Evolutionary conservation across 2,329 filamentous ascomycete genomes (phyloP), one percentile per base, ranked within the genome.

Genomic region (Fusarium sp.): DNA sequence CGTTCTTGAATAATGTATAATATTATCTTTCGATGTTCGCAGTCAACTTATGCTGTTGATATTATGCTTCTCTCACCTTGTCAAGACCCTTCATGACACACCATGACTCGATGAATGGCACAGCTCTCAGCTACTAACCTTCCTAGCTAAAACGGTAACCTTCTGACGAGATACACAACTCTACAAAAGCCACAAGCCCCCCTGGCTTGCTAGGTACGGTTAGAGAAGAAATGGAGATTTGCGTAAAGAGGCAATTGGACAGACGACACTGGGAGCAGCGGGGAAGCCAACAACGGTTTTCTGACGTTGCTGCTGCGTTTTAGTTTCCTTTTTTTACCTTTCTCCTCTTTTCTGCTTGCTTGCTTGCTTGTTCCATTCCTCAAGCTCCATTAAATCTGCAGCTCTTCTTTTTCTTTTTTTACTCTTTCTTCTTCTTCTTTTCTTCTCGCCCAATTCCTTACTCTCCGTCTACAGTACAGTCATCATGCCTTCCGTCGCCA

Each of bases 241-340:
- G 35, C 12, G 39, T 58, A 42, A 43, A 63, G 62, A 66, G 59
- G 48, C 52, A 65, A 65, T 65, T 65, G 48, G 49, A 47, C 53
- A 62, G 48, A 39, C 32, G 44, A 46, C 44, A 43, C 10, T 42
- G 19, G 34, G 46, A 45, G 54, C 54, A 59, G 62, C 48, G 58
- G 62, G 62, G 62, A 63, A 65, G 35, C 53, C 26, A 7, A 34
- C 19, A 34, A 34, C 31, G 26, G 46, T 51, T 47, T 65, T 62
- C 56, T 60, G 52, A 64, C 53, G 48, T 59, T 55, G 53, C 45
- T 48, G 46, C 46, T 55, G 43, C 58, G 46, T 63, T 55, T 43
- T 34, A 12, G 15, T 38, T 39, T 29, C 46, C 29, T 49, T 42
- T 46, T 46, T 51, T 41, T 32, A 24, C 19, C 38, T 31, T 32